phyloP scores from a whole-genome alignment of 1,284 basidiomycete species.

The Apiotrichum akiyoshidainum region DNA sequence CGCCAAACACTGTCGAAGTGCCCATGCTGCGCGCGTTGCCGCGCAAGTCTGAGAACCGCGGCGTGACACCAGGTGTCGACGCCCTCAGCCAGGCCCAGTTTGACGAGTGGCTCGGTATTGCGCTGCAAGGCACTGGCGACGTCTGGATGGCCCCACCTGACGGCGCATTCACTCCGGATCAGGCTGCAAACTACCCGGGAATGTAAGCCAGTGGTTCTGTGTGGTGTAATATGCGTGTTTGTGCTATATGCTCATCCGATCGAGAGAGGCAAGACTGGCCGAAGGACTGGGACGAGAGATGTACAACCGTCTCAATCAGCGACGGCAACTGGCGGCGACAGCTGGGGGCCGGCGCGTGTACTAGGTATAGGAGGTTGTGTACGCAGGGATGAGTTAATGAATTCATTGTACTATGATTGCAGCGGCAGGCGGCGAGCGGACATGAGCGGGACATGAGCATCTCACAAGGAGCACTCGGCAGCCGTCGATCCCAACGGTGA shows the following conservation, averaged over 20 bases:
- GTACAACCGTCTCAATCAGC: neutral
- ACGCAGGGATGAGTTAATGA: conserved; percentile 4
- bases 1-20: conserved; percentile 26
- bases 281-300: neutral
- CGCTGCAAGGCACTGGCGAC: conserved; percentile 24
- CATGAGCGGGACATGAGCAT: neutral
- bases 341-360: neutral
- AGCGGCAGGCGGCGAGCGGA: neutral
- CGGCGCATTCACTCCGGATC: conserved; percentile 13
- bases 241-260: too few species aligned
- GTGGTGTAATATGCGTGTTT: neutral
- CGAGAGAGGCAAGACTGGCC: neutral
- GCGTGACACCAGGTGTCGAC: neutral
- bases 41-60: conserved; percentile 15
- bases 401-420: conserved; percentile 4
- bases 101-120: conserved; percentile 32
- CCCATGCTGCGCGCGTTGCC: conserved; percentile 35
- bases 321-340: neutral
- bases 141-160: conserved; percentile 20
- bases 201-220: neutral
- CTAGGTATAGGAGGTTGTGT: conserved; percentile 7
- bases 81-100: conserved; percentile 22
- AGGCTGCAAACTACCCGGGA: neutral
- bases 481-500: too few species aligned
- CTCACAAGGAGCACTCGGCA: too few species aligned